A percentile compares a stretch with the other conserved stretches of the same genome.
These are phyloP conservation scores for Rhizopogon vulgaris DNA, from an alignment of 768 basidiomycete species.

Conservation along the genomic window DNA sequence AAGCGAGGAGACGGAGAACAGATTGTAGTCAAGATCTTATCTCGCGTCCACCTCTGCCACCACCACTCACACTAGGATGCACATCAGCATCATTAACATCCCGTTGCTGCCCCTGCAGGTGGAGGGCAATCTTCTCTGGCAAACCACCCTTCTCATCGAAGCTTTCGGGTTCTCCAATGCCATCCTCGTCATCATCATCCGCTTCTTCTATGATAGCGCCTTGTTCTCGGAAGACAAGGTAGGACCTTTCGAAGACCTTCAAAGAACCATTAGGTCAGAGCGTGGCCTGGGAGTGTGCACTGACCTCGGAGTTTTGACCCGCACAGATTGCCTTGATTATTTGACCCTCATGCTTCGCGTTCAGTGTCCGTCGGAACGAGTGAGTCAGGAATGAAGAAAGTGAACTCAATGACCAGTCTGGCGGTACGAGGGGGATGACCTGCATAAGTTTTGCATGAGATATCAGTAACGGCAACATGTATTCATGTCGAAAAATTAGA, in stretches of 20 bases:
- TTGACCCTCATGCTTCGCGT: conserved; percentile 61
- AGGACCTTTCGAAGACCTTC: conserved; percentile 56
- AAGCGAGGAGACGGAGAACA: neutral
- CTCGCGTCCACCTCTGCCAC: neutral
- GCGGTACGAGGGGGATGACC: conserved; percentile 63
- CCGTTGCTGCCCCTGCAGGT: conserved; percentile 6
- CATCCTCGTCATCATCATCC: conserved; percentile 37
- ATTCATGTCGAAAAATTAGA: neutral
- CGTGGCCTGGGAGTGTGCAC: conserved; percentile 4
- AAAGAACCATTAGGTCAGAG: neutral
- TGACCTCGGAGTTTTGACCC: conserved; percentile 72
- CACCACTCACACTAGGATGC: neutral
- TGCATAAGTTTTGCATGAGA: conserved; percentile 17
- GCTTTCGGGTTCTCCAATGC: conserved; percentile 10
- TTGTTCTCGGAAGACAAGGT: conserved; percentile 50
- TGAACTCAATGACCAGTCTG: conserved; percentile 66
- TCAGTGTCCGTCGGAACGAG: conserved; percentile 71
- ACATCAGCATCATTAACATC: neutral
- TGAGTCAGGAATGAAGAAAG: conserved; percentile 76
- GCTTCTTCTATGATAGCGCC: conserved; percentile 67
- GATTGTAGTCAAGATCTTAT: neutral
- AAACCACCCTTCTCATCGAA: conserved; percentile 43
- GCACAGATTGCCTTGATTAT: conserved; percentile 75
- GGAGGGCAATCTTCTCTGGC: conserved; percentile 32
- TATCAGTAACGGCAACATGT: neutral